These are phyloP conservation scores for Asterionellopsis glacialis DNA, from an alignment of 108 stramenopile species.

Conservation along the genomic window DNA sequence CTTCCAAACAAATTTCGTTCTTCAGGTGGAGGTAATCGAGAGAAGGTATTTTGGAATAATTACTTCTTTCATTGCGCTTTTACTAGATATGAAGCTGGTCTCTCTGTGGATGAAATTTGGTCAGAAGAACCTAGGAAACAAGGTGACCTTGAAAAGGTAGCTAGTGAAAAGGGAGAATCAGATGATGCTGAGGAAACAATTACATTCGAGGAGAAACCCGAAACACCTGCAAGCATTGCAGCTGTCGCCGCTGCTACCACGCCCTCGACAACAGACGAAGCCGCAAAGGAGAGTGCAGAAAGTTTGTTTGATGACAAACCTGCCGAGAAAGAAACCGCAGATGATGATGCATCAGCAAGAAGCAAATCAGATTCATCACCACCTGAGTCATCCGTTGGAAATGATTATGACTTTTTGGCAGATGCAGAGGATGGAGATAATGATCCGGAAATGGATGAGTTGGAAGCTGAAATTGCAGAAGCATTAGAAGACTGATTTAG, in stretches of 20 bases:
- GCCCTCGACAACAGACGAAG: constrained; percentile 4
- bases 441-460: constrained; percentile 58
- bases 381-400: constrained; percentile 32
- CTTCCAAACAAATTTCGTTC: too few relatives aligned
- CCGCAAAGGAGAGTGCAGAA: constrained; percentile 1
- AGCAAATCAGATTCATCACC: constrained; percentile 5
- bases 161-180: constrained; percentile 1
- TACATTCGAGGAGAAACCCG: constrained; percentile 7
- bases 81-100: constrained; percentile 76
- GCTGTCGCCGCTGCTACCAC: constrained; percentile 7
- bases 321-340: too few relatives aligned
- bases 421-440: constrained; percentile 26
- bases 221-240: background rate
- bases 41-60: constrained; percentile 76
- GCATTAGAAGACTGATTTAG: constrained; percentile 70
- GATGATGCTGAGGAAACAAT: constrained; percentile 14
- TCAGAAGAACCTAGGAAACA: constrained; percentile 40
- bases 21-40: constrained; percentile 56
- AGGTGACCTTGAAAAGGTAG: background rate
- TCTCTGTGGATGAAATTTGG: constrained; percentile 89
- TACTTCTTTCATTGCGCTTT: constrained; percentile 89
- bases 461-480: constrained; percentile 85
- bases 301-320: background rate
- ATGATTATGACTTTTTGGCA: constrained; percentile 30
- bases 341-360: constrained; percentile 11